Conservation (phyloP, 768 basidiomycete species). For the Saitozyma sp. region DNA sequence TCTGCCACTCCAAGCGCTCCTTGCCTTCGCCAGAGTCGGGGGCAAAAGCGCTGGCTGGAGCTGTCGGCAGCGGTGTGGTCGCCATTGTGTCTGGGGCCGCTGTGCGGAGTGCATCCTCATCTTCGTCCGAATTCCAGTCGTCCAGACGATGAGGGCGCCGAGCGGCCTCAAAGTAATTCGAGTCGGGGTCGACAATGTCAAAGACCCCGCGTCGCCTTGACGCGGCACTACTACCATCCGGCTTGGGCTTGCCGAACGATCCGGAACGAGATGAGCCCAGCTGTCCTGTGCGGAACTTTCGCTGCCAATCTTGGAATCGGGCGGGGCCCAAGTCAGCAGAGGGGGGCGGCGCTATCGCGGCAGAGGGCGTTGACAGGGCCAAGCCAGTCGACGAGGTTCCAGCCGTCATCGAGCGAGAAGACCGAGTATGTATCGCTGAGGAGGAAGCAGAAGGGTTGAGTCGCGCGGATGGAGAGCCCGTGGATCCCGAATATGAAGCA, state of each 20-base stretch:
- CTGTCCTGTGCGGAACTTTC: neutral
- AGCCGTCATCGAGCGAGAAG: no score
- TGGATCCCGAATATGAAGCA: neutral
- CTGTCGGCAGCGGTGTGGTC: neutral
- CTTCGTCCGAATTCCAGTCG: conserved; percentile 18
- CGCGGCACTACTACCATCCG: neutral
- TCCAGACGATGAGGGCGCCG: conserved; percentile 10
- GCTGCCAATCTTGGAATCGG: neutral
- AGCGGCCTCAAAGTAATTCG: conserved; percentile 29
- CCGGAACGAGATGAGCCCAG: no score
- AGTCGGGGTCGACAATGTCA: conserved; percentile 28
- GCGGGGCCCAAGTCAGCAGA: neutral
- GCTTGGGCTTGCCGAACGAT: no score
- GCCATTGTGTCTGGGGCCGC: neutral
- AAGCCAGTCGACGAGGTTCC: no score
- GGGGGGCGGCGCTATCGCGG: neutral
- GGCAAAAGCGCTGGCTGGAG: neutral
- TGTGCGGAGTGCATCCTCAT: conserved; percentile 10
- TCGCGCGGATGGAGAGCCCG: neutral
- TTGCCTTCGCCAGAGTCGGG: conserved; percentile 70
- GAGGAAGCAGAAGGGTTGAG: neutral
- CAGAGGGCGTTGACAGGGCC: no score
- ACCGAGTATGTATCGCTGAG: neutral
- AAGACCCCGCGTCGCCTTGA: neutral
- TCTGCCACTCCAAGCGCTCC: conserved; percentile 91